phyloP scores from a whole-genome alignment of 129 eudicot species.

The Heracleum sosnowskyi region DNA sequence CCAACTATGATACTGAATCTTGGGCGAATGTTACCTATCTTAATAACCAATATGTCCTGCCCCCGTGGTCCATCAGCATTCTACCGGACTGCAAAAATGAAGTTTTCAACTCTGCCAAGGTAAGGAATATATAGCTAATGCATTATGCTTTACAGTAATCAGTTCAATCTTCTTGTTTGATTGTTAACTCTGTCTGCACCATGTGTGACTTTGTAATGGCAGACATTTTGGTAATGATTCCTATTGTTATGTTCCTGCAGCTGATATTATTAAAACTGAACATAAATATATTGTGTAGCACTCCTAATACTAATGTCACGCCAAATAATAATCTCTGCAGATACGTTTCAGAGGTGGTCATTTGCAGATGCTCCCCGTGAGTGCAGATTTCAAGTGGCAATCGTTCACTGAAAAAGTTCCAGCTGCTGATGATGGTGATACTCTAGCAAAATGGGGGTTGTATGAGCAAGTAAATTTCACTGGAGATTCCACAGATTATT shows the following conservation, averaged over 20 bases:
- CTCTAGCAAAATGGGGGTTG: conserved; percentile 43
- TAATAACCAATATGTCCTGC: conserved; percentile 48
- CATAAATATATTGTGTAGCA: background rate
- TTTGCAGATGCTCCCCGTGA: conserved; percentile 50
- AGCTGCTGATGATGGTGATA: conserved; percentile 44
- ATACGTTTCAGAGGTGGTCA: conserved; percentile 34
- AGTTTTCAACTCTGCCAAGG: conserved; percentile 81
- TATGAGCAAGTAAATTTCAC: conserved; percentile 74
- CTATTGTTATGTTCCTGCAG: background rate
- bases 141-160: background rate
- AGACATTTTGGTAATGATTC: background rate
- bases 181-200: background rate
- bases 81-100: conserved; percentile 87
- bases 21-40: conserved; percentile 44
- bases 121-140: conserved; percentile 16
- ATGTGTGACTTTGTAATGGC: conserved; percentile 6
- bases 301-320: background rate
- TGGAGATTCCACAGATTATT: conserved; percentile 73
- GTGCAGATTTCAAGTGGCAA: conserved; percentile 59
- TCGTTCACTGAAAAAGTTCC: conserved; percentile 64
- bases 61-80: conserved; percentile 92
- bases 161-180: background rate
- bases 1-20: conserved; percentile 51
- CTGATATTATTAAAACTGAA: background rate
- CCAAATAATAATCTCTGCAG: conserved; percentile 28